phyloP scores from a whole-genome alignment of 2,329 filamentous ascomycete genomes.

The Cytospora leucostoma region DNA sequence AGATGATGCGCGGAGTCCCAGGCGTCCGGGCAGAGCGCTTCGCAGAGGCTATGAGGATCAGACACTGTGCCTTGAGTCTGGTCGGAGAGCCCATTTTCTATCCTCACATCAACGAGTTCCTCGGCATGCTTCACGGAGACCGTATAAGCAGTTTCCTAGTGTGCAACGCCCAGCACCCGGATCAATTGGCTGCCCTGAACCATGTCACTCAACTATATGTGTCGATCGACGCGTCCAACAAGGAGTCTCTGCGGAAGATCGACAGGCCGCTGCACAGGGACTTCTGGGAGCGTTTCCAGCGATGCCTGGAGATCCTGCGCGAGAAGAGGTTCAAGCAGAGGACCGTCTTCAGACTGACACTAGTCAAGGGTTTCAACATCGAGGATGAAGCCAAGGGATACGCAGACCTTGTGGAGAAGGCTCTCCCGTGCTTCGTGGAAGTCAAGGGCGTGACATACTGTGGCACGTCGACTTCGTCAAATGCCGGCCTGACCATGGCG shows the following conservation, averaged over 20 bases:
- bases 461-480: slow-evolving; percentile 81
- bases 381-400: slow-evolving; percentile 92
- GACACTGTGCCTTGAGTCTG: slow-evolving; percentile 87
- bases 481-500: slow-evolving; percentile 89
- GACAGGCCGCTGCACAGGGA: slow-evolving; percentile 91
- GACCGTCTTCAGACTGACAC: slow-evolving; percentile 90
- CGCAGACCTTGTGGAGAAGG: slow-evolving; percentile 82
- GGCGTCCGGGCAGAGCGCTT: slow-evolving; percentile 91
- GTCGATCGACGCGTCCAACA: slow-evolving; percentile 91
- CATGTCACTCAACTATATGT: slow-evolving; percentile 96
- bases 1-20: slow-evolving; percentile 91
- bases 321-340: slow-evolving; percentile 82
- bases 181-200: slow-evolving; percentile 78
- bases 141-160: slow-evolving; percentile 93
- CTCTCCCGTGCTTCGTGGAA: slow-evolving; percentile 88
- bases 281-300: slow-evolving; percentile 95
- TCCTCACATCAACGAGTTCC: slow-evolving; percentile 92
- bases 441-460: slow-evolving; percentile 97
- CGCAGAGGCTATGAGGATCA: slow-evolving; percentile 87
- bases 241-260: slow-evolving; percentile 82
- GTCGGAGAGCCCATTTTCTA: slow-evolving; percentile 99
- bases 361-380: slow-evolving; percentile 98
- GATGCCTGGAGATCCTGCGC: slow-evolving; percentile 85
- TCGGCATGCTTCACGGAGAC: slow-evolving; percentile 78
- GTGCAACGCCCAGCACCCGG: slow-evolving; percentile 95